Evolutionary conservation across 2,329 filamentous ascomycete genomes (phyloP), one percentile per base, ranked within the genome.

Genomic region (Ceratocystis harringtonii): DNA sequence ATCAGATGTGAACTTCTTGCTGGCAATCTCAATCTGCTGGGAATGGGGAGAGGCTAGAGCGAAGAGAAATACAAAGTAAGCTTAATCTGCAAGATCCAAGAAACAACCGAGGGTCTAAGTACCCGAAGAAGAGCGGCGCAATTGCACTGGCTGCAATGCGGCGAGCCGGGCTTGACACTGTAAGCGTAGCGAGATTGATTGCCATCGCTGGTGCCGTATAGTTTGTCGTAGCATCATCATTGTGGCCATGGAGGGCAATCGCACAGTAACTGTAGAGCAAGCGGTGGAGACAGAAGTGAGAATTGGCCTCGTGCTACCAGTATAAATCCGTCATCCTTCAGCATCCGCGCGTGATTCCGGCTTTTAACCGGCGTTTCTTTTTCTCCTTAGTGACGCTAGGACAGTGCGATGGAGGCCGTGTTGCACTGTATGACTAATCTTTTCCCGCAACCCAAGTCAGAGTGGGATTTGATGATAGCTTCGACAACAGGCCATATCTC

Each of bases 1-100:
- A 73, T 97, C 91, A 19, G 82, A 86, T 19, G 76, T 72, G 74
- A 91, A 91, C 8, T 75, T 76, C 68, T 79, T 80, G 69, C 82
- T 86, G 70, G 86, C 82, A 69, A 94, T 81, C 10, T 76, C 79
- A 68, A 88, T 60, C 36, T 57, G 65, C 67, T 65, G 69, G 65
- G 67, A 66, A 60, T 44, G 60, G 65, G 57, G 62, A 67, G 66
- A 10, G 22, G 61, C 65, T 63, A 50, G 30, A 36, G 8, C 36
- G 12, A 61, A 22, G 41, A 61, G 15, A 43, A n/a, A 50, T 19
- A 60, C 22, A 65, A 55, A 44, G 65, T 66, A 60, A 66, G 65
- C 61, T 62, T 62, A 45, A 30, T 12, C 41, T 61, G 7, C 17
- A 15, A 62, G 17, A 62, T 15, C 10, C 22, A 61, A 19, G 22